Percentiles rank a stretch among this genome's conserved stretches.
phyloP scores from a whole-genome alignment of 352 stramenopile species.

The Heterotrichella gracilis region DNA sequence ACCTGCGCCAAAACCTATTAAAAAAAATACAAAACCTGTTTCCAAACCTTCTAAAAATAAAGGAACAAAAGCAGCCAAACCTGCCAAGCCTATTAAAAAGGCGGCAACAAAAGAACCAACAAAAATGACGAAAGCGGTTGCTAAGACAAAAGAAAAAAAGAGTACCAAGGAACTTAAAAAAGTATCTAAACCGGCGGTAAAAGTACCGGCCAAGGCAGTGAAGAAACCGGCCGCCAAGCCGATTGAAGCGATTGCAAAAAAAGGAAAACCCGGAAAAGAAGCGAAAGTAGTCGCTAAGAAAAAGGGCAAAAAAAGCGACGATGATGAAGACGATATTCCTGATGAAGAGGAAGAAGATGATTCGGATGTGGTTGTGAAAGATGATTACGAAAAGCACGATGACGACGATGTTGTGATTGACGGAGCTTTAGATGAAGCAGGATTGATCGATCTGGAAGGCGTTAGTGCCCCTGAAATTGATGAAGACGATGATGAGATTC shows the following conservation, averaged over 20 bases:
- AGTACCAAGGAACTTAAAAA: background rate
- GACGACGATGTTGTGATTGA: background rate
- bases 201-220: background rate
- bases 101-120: background rate
- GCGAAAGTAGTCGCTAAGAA: background rate
- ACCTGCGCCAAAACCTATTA: background rate
- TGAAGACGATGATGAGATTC: slow-evolving; percentile 2
- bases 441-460: background rate
- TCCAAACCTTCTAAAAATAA: no score
- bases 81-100: background rate
- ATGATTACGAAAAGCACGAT: background rate
- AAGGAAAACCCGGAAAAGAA: background rate
- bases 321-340: background rate
- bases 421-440: background rate
- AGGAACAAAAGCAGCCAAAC: no score
- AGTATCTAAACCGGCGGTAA: background rate
- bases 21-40: background rate
- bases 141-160: background rate
- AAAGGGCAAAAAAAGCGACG: background rate
- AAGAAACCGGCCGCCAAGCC: background rate
- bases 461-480: background rate
- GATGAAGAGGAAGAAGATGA: background rate
- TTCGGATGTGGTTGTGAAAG: background rate
- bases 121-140: background rate
- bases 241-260: background rate